Evolutionary conservation across 345 rosid species (phyloP).

Genomic region (Gossypium thurberi): DNA sequence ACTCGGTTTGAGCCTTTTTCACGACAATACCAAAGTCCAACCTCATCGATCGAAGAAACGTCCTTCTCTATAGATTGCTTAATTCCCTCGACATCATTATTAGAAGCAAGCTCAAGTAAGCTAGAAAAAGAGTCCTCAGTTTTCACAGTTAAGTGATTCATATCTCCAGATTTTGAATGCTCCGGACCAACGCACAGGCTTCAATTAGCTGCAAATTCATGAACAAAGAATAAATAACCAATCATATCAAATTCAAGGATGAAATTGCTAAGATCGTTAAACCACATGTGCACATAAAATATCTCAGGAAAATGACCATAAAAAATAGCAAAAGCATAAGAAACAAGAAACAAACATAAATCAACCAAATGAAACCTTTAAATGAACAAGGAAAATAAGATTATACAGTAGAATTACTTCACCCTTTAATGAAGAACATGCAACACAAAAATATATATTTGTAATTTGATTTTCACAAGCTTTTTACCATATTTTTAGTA

Average conservation of each 20-base stretch:
- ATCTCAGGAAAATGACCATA: background rate
- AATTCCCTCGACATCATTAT: slow-evolving; percentile 39
- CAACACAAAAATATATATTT: background rate
- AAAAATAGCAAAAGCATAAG: background rate
- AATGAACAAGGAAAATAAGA: too few relatives aligned
- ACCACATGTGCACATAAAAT: background rate
- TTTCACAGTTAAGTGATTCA: slow-evolving; percentile 25
- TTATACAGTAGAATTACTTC: background rate
- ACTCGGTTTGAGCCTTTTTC: slow-evolving; percentile 36
- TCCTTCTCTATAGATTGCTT: slow-evolving; percentile 23
- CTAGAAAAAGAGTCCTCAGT: slow-evolving; percentile 30
- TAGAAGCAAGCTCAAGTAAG: slow-evolving; percentile 40
- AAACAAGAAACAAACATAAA: background rate
- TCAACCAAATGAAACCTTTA: too few relatives aligned
- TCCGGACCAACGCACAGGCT: slow-evolving; percentile 33
- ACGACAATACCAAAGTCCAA: slow-evolving; percentile 40
- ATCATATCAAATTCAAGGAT: background rate
- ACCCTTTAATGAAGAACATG: background rate
- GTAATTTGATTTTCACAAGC: background rate
- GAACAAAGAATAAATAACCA: background rate
- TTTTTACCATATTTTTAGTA: background rate
- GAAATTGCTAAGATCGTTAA: background rate
- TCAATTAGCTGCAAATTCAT: slow-evolving; percentile 14
- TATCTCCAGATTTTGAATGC: slow-evolving; percentile 18
- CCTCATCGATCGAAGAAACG: slow-evolving; percentile 25